Base-by-base conservation (phyloP, 2,329 filamentous ascomycete species). In the Didymella exigua region DNA sequence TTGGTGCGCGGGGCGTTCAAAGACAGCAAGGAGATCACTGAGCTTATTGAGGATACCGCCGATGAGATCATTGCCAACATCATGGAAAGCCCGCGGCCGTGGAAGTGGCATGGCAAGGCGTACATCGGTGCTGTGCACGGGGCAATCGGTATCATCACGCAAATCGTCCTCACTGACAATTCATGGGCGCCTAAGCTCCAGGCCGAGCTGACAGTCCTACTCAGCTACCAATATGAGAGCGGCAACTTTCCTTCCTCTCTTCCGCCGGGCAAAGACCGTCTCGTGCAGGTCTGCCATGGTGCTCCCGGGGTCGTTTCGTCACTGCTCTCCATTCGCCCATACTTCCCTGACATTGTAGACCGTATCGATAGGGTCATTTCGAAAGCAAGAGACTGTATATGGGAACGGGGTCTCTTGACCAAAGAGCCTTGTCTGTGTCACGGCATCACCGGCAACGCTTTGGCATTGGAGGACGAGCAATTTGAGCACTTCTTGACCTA, bases 51-150 rank as follows among this genome's bases (percentile, higher is more conserved):
- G 24, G 77, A 79, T 11, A 81, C 84, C 1, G 82, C 87, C 31
- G 77, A 78, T 9, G 79, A 82, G 51, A 78, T 90, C 1, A 81
- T 85, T 19, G 79, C 84, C 29, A 81, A 81, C 31, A 87, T 90
- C 49, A 76, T 90, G 61, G 74, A 77, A 14, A 78, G 79, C 24
- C 76, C 70, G 54, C 79, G 78, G 40, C 81, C 82, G 1, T 90
- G 88, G 88, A 81, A 79, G 58, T 90, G 85, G 84, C 82, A 85
- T 55, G 83, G 81, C 13, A 84, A 84, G 61, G 76, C 77, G 1
- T 89, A 89, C 65, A 77, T 89, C 30, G 89, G 88, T 1, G 85
- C 87, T 5, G 84, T 82, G 0, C 87, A 91, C 66, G 89, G 89
- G 7, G 81, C 84, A 11, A 83, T 90, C 23, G 86, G 88, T 4